These are phyloP conservation scores for Trichoderma aggressivum DNA, from an alignment of 2,329 filamentous ascomycete genomes.

Conservation along the genomic window DNA sequence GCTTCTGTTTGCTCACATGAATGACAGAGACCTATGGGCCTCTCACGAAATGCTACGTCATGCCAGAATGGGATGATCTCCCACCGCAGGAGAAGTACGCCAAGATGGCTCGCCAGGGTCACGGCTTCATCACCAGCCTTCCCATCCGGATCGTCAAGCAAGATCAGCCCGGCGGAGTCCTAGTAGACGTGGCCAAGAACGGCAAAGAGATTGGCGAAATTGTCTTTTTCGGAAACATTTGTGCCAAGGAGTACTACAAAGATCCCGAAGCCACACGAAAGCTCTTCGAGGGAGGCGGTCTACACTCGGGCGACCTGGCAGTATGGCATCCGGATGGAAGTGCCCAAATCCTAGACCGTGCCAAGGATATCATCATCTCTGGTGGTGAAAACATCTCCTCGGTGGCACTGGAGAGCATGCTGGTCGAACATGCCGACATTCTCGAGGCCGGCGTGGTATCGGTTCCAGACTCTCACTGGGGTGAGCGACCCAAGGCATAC, in stretches of 20 bases:
- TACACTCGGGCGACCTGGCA: slow-evolving; percentile 88
- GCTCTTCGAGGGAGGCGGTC: slow-evolving; percentile 79
- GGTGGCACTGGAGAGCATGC: slow-evolving; percentile 84
- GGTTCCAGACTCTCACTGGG: slow-evolving; percentile 86
- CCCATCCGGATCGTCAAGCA: slow-evolving; percentile 79
- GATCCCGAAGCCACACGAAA: slow-evolving; percentile 81
- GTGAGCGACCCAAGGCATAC: slow-evolving; percentile 92
- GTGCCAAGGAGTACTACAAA: slow-evolving; percentile 87
- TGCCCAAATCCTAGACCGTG: slow-evolving; percentile 86
- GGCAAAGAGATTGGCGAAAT: slow-evolving; percentile 56
- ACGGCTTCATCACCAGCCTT: slow-evolving; percentile 81
- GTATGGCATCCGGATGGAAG: slow-evolving; percentile 91
- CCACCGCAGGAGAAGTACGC: slow-evolving; percentile 74
- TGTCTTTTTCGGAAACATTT: slow-evolving; percentile 88
- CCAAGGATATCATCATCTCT: slow-evolving; percentile 98
- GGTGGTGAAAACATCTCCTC: slow-evolving; percentile 97
- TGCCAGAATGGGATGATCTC: slow-evolving; percentile 79
- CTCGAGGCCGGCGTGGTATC: slow-evolving; percentile 90
- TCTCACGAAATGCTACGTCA: slow-evolving; percentile 87
- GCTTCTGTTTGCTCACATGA: background rate
- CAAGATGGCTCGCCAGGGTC: slow-evolving; percentile 90
- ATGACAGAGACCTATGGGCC: slow-evolving; percentile 82
- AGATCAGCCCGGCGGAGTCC: slow-evolving; percentile 61
- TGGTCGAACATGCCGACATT: slow-evolving; percentile 82
- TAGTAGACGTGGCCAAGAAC: slow-evolving; percentile 46